phyloP scores from a whole-genome alignment of 2,329 filamentous ascomycete species.

The Alternaria triticina region DNA sequence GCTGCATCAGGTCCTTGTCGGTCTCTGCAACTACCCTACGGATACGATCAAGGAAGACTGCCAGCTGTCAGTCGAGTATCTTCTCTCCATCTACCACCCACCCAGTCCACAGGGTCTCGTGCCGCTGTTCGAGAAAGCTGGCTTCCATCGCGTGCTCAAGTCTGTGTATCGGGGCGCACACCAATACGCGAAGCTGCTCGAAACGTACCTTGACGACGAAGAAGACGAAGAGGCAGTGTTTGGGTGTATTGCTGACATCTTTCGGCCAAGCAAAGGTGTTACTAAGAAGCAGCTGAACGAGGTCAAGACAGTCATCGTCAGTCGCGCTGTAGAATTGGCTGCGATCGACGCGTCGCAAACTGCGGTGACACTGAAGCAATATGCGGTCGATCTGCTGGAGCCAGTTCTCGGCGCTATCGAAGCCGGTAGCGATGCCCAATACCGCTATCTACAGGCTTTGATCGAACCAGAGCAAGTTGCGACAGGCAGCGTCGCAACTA shows the following conservation, averaged over 20 bases:
- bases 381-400: slow-evolving; percentile 70
- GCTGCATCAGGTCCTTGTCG: slow-evolving; percentile 78
- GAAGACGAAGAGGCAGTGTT: slow-evolving; percentile 79
- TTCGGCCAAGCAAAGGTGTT: slow-evolving; percentile 69
- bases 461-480: slow-evolving; percentile 65
- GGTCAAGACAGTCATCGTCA: slow-evolving; percentile 70
- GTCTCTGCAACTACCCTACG: slow-evolving; percentile 84
- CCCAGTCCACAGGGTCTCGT: slow-evolving; percentile 79
- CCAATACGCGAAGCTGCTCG: slow-evolving; percentile 78
- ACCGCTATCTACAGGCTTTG: slow-evolving; percentile 76
- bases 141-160: slow-evolving; percentile 91
- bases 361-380: slow-evolving; percentile 68
- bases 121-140: slow-evolving; percentile 76
- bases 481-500: not conserved
- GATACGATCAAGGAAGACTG: slow-evolving; percentile 87
- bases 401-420: slow-evolving; percentile 67
- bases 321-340: slow-evolving; percentile 70
- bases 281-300: slow-evolving; percentile 74
- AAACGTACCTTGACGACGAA: slow-evolving; percentile 83
- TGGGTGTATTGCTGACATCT: slow-evolving; percentile 75
- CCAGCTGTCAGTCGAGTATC: slow-evolving; percentile 94
- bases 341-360: slow-evolving; percentile 69
- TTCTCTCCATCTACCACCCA: slow-evolving; percentile 91
- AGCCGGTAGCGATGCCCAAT: slow-evolving; percentile 70
- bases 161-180: slow-evolving; percentile 81